Evolutionary conservation across 73 alveolate genomes (phyloP), one percentile per base, ranked within the genome.

Genomic region (Uronychia binucleata): DNA sequence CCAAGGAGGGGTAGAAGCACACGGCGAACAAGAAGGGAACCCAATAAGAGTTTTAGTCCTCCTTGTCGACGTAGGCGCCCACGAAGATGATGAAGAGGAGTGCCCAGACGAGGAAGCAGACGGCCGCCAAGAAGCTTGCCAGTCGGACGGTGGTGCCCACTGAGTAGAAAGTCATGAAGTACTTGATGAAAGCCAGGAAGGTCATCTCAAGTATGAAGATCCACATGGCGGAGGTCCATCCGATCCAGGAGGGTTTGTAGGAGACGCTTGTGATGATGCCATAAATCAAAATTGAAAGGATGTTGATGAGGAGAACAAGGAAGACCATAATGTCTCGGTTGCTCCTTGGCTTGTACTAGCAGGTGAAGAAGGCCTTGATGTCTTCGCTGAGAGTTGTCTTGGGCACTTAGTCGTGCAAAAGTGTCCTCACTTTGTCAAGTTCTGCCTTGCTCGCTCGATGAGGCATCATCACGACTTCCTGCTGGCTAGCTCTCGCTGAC

Each of bases 161-260:
- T 26, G 5, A 5, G 26, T 67, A 67, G 32, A 67, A 67, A 30
- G 78, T 67, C 78, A 67, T 67, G 30, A 26, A 67, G 32, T 67
- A 67, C 26, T 67, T 67, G 78, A 67, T 67, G 5, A 25, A 25
- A 13, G 34, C 29, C 32, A 67, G 5, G 1, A 67, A 26, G 5
- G 78, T 67, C 78, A 67, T 67, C 26, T 26, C 29, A 26, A 67
- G 32, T 26, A 67, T 67, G 32, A 67, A 67, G 5, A 28, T 28
- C 78, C 78, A 67, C 78, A 67, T 67, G 32, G 78, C 78, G 1
- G 32, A 1, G 26, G 78, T 13, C 78, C 78, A 67, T 67, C 78
- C 78, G 30, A 67, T 28, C 78, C 78, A 67, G 1, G 34, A 26
- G 1, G 78, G 78, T 26, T 67, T 28, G 32, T 26, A 67, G 5